Conservation (phyloP, 371 early-diverging fungal species). For the Circinella minor region DNA sequence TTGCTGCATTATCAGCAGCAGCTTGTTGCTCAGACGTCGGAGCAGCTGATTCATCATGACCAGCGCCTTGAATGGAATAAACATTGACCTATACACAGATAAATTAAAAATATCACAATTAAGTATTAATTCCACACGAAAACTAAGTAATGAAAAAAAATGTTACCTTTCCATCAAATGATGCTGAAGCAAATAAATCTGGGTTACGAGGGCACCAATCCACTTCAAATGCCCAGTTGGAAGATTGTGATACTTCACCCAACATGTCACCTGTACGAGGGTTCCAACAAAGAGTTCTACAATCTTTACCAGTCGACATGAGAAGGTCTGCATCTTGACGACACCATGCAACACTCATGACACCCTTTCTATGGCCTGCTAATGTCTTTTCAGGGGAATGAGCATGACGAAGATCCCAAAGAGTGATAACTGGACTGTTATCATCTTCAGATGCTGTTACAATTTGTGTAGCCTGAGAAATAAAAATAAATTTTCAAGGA, state of each 20-base stretch:
- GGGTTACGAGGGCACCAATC: conserved; percentile 95
- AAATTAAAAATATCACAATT: no score
- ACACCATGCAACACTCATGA: conserved; percentile 93
- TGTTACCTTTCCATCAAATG: conserved; percentile 85
- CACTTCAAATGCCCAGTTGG: conserved; percentile 92
- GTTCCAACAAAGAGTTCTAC: conserved; percentile 93
- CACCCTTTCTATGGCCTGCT: conserved; percentile 84
- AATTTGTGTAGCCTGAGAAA: conserved; percentile 86
- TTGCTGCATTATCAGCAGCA: conserved; percentile 17
- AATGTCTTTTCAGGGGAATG: conserved; percentile 85
- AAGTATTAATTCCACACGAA: no score
- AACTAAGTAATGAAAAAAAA: not conserved
- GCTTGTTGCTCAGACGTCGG: conserved; percentile 28
- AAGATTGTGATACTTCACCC: conserved; percentile 77
- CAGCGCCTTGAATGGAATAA: conserved; percentile 75
- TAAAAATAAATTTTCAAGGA: not conserved
- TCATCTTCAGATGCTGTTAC: conserved; percentile 93
- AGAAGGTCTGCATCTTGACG: conserved; percentile 89
- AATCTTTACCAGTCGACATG: conserved; percentile 91
- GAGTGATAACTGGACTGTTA: conserved; percentile 78
- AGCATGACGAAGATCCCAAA: conserved; percentile 96
- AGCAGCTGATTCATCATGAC: conserved; percentile 14
- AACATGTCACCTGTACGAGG: conserved; percentile 70
- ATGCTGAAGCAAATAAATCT: conserved; percentile 81
- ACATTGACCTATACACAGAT: conserved; percentile 62